A percentile compares a stretch with the other conserved stretches of the same genome.
phyloP scores from a whole-genome alignment of 352 stramenopile species.

The Pythium aquatile region DNA sequence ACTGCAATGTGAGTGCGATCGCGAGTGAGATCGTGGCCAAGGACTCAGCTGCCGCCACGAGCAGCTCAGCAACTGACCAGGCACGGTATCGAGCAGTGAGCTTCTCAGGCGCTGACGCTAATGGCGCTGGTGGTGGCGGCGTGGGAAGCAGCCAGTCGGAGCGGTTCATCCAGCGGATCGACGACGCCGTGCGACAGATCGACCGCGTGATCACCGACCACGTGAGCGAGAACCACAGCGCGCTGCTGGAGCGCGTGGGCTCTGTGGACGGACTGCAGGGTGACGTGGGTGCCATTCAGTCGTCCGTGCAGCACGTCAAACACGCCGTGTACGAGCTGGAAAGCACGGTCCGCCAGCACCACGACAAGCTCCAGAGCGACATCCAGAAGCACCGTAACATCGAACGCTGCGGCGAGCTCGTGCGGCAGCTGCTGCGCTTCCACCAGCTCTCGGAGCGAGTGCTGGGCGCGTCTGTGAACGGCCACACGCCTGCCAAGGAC shows the following conservation, averaged over 20 bases:
- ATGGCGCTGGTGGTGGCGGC: neutral
- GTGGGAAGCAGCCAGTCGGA: constrained; percentile 53
- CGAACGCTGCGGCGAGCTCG: constrained; percentile 68
- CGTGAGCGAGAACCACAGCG: constrained; percentile 70
- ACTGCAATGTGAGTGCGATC: constrained; percentile 79
- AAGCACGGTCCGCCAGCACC: constrained; percentile 47
- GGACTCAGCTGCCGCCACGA: constrained; percentile 45
- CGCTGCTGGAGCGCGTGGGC: constrained; percentile 67
- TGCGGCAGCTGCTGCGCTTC: constrained; percentile 73
- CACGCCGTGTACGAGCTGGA: constrained; percentile 62
- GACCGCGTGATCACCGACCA: constrained; percentile 79
- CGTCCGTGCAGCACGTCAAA: constrained; percentile 65
- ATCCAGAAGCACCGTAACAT: constrained; percentile 82
- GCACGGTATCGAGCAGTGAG: constrained; percentile 16
- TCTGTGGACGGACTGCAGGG: constrained; percentile 74
- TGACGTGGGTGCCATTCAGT: constrained; percentile 55
- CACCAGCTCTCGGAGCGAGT: constrained; percentile 61
- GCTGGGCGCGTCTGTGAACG: constrained; percentile 33
- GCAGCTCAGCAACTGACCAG: constrained; percentile 7
- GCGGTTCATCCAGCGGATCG: constrained; percentile 69
- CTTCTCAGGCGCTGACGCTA: constrained; percentile 13
- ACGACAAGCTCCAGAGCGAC: constrained; percentile 49
- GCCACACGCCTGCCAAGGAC: constrained; percentile 27
- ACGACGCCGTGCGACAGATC: constrained; percentile 64
- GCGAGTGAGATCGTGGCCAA: constrained; percentile 71